phyloP scores from a whole-genome alignment of 768 basidiomycete genomes.

The Hericium coralloides region DNA sequence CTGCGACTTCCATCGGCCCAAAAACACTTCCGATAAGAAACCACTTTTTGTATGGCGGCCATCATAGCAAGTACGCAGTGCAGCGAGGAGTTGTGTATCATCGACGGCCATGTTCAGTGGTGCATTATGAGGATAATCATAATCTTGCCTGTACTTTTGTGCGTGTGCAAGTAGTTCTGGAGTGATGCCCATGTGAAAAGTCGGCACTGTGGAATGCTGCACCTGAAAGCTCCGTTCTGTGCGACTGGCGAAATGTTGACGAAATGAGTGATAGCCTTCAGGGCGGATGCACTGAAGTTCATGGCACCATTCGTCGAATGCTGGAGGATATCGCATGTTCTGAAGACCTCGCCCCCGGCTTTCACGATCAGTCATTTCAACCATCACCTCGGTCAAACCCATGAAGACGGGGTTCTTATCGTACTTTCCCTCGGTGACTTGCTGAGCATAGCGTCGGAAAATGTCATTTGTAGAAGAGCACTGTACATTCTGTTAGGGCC shows the following conservation, averaged over 20 bases:
- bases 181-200: constrained; percentile 17
- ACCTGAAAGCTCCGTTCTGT: constrained; percentile 13
- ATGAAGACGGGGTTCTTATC: constrained; percentile 18
- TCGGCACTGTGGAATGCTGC: constrained; percentile 12
- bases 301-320: constrained; percentile 23
- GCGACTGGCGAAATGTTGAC: constrained; percentile 13
- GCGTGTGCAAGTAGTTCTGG: constrained; percentile 16
- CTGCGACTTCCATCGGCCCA: constrained; percentile 16
- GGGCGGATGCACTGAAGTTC: constrained; percentile 21
- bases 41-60: constrained; percentile 1
- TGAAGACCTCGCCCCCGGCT: constrained; percentile 23
- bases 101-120: constrained; percentile 24
- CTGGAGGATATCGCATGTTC: constrained; percentile 27
- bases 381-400: constrained; percentile 24
- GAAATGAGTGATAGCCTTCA: constrained; percentile 17
- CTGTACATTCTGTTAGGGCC: background rate
- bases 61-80: constrained; percentile 21
- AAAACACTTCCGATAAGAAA: constrained; percentile 20
- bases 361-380: constrained; percentile 16
- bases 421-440: constrained; percentile 20
- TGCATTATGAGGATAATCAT: constrained; percentile 12
- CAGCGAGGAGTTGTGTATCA: constrained; percentile 26
- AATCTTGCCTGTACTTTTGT: constrained; percentile 8
- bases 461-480: background rate
- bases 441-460: constrained; percentile 8